These are phyloP conservation scores for Graphium sp. DNA, from an alignment of 2,329 filamentous ascomycete genomes.

Conservation along the genomic window DNA sequence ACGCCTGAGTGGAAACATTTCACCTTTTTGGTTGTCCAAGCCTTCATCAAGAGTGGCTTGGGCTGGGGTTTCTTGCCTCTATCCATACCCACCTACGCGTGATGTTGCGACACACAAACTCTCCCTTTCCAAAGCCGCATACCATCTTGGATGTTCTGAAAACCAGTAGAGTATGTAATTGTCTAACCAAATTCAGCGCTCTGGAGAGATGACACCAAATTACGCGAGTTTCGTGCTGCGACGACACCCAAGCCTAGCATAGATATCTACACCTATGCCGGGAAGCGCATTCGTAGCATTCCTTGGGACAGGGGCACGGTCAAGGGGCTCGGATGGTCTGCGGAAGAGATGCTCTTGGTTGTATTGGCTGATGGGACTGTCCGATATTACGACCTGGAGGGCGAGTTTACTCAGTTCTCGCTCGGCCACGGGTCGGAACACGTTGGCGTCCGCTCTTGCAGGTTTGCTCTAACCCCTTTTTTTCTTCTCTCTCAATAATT, in stretches of 20 bases:
- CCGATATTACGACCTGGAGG: conserved; percentile 80
- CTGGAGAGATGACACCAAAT: conserved; percentile 74
- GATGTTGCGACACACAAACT: too few species aligned
- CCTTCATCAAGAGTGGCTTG: too few species aligned
- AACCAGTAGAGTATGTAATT: too few species aligned
- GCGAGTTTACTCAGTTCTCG: conserved; percentile 88
- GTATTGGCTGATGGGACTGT: conserved; percentile 83
- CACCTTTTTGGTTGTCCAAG: too few species aligned
- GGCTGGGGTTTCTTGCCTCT: too few species aligned
- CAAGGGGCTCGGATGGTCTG: conserved; percentile 85
- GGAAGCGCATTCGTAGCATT: conserved; percentile 71
- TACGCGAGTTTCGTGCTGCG: conserved; percentile 60
- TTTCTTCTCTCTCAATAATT: neutral
- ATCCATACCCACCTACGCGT: too few species aligned
- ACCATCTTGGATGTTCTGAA: too few species aligned
- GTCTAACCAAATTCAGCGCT: conserved; percentile 41
- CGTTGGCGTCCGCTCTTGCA: conserved; percentile 71
- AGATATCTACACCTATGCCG: conserved; percentile 86
- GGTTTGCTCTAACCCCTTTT: conserved; percentile 15
- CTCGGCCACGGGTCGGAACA: conserved; percentile 82
- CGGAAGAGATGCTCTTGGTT: conserved; percentile 81
- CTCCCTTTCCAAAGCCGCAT: too few species aligned
- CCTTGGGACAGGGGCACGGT: conserved; percentile 85
- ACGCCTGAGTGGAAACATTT: too few species aligned
- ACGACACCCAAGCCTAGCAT: conserved; percentile 66